phyloP scores from a whole-genome alignment of 2,329 filamentous ascomycete genomes.

The Cytospora leucostoma region DNA sequence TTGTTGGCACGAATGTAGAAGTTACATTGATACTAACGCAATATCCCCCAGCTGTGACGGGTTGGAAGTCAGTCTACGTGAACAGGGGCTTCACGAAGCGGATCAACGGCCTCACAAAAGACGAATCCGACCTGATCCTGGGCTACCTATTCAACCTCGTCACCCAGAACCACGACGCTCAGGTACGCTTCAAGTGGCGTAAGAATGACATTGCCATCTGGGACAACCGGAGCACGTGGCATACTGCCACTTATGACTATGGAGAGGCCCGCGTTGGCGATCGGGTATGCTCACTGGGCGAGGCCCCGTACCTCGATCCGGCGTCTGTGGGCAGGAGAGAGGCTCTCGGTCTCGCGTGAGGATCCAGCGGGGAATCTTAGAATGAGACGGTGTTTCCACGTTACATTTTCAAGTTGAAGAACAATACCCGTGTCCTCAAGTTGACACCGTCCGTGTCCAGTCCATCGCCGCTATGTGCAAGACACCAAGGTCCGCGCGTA shows the following conservation, averaged over 20 bases:
- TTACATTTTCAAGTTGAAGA: background rate
- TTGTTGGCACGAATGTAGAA: too few relatives aligned
- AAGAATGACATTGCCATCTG: slow-evolving; percentile 62
- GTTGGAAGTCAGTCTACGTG: slow-evolving; percentile 57
- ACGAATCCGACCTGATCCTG: slow-evolving; percentile 56
- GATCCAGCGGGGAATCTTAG: too few relatives aligned
- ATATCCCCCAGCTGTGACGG: slow-evolving; percentile 46
- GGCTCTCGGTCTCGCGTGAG: slow-evolving; percentile 33
- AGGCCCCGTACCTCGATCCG: slow-evolving; percentile 46
- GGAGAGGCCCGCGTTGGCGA: slow-evolving; percentile 45
- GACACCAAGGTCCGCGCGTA: background rate
- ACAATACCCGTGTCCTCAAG: background rate
- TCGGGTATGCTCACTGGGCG: slow-evolving; percentile 45
- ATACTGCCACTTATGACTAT: slow-evolving; percentile 64
- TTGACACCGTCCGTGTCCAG: background rate
- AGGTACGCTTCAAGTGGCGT: slow-evolving; percentile 56
- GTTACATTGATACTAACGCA: slow-evolving; percentile 6
- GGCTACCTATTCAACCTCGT: slow-evolving; percentile 50
- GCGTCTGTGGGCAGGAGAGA: slow-evolving; percentile 43
- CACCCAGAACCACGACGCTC: slow-evolving; percentile 57
- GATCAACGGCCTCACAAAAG: slow-evolving; percentile 56
- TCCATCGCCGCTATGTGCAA: background rate
- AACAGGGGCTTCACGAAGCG: slow-evolving; percentile 54
- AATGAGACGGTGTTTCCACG: background rate
- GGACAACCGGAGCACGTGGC: slow-evolving; percentile 60